A percentile compares a stretch with the other conserved stretches of the same genome.
phyloP scores from a whole-genome alignment of 805 yeast species.

The Candida jianshihensis region DNA sequence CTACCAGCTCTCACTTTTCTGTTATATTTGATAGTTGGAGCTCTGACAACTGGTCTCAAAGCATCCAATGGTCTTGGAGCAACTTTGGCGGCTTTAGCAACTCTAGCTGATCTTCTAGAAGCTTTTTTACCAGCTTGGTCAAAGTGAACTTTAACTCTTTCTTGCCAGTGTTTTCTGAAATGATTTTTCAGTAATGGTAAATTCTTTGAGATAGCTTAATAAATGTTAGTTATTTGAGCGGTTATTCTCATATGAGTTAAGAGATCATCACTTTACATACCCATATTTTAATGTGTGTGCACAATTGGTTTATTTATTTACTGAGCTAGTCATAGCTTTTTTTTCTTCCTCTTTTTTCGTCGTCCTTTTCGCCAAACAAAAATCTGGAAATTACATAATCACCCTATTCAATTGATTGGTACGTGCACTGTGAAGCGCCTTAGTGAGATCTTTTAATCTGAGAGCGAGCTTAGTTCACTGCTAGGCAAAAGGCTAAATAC shows the following conservation, averaged over 20 bases:
- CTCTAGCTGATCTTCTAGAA: slow-evolving; percentile 93
- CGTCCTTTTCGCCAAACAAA: background rate
- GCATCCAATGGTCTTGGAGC: slow-evolving; percentile 98
- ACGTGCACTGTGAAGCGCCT: background rate
- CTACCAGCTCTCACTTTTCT: slow-evolving; percentile 99
- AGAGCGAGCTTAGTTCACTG: too few relatives aligned
- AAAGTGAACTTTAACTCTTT: slow-evolving; percentile 98
- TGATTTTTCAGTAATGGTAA: slow-evolving; percentile 98
- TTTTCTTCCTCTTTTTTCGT: background rate
- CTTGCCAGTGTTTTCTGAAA: slow-evolving; percentile 99
- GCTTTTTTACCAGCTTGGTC: slow-evolving; percentile 99
- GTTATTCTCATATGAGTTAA: background rate
- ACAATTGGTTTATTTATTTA: too few relatives aligned
- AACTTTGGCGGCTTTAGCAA: slow-evolving; percentile 83
- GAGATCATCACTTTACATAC: slow-evolving; percentile 24
- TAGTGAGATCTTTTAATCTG: too few relatives aligned
- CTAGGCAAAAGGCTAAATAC: too few relatives aligned
- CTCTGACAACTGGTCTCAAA: slow-evolving; percentile 96
- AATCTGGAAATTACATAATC: background rate
- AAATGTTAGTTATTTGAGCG: slow-evolving; percentile 13
- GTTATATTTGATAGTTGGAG: slow-evolving; percentile 98
- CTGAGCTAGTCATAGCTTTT: background rate
- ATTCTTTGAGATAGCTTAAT: slow-evolving; percentile 92
- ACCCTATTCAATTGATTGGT: too few relatives aligned
- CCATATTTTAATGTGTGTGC: slow-evolving; percentile 27